Evolutionary conservation across 306 rosid genomes (phyloP).

Genomic region (Fragaria ananassa): DNA sequence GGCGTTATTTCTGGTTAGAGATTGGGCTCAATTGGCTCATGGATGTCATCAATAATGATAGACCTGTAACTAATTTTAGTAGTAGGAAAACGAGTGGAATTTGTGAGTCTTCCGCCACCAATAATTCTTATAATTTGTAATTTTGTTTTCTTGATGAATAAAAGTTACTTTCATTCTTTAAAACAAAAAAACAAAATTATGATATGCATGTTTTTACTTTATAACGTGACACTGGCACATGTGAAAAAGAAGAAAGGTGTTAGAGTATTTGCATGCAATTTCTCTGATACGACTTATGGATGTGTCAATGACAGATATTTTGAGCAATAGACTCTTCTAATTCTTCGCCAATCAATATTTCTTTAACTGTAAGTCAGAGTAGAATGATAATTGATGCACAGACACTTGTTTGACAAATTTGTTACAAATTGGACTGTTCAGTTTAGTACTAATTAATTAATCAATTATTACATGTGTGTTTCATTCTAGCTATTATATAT

Average conservation of each 20-base stretch:
- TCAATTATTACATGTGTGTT: neutral
- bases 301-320: neutral
- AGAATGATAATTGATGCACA: neutral
- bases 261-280: neutral
- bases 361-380: neutral
- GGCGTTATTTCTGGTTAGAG: too few species aligned
- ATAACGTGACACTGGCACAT: too few species aligned
- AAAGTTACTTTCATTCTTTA: too few species aligned
- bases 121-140: too few species aligned
- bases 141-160: too few species aligned
- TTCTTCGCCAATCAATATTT: neutral
- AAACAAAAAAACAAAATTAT: too few species aligned
- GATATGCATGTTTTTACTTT: too few species aligned
- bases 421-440: neutral
- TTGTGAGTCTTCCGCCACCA: too few species aligned
- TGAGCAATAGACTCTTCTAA: neutral
- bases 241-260: too few species aligned
- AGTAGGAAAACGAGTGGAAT: too few species aligned
- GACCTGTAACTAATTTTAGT: too few species aligned
- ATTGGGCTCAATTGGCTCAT: rapidly evolving
- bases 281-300: neutral
- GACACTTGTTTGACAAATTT: neutral
- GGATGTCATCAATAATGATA: too few species aligned
- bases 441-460: neutral
- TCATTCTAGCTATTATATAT: neutral